Evolutionary conservation across 2,329 filamentous ascomycete genomes (phyloP).

Genomic region (Metarhizium album): DNA sequence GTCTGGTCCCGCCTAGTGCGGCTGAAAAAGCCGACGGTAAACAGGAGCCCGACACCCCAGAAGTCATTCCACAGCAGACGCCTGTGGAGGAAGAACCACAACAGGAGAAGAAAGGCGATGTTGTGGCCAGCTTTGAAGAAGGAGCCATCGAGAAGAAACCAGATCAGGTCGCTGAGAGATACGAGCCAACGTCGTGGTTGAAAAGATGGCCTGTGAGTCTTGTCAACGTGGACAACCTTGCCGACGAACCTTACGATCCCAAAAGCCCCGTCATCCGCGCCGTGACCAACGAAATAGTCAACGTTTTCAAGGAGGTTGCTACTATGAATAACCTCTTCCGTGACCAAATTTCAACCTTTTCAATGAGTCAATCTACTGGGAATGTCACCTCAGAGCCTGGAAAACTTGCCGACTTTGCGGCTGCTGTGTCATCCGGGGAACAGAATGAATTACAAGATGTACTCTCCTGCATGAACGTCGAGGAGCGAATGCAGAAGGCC

Average conservation of each 20-base stretch:
- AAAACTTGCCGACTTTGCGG: slow-evolving; percentile 93
- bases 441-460: slow-evolving; percentile 88
- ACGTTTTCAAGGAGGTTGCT: slow-evolving; percentile 96
- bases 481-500: slow-evolving; percentile 85
- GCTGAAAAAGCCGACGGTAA: slow-evolving; percentile 41
- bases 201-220: slow-evolving; percentile 86
- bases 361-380: slow-evolving; percentile 86
- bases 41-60: slow-evolving; percentile 37
- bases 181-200: slow-evolving; percentile 85
- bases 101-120: slow-evolving; percentile 73
- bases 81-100: slow-evolving; percentile 37
- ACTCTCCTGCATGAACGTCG: slow-evolving; percentile 77
- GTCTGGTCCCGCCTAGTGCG: slow-evolving; percentile 60
- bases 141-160: slow-evolving; percentile 50
- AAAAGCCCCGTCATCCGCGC: slow-evolving; percentile 84
- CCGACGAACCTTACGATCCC: slow-evolving; percentile 80
- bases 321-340: slow-evolving; percentile 89
- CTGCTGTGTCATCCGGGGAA: slow-evolving; percentile 90
- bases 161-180: slow-evolving; percentile 42
- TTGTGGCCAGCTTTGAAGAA: slow-evolving; percentile 96
- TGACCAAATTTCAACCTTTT: slow-evolving; percentile 95
- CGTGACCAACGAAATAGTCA: slow-evolving; percentile 94
- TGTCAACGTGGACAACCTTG: slow-evolving; percentile 88
- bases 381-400: slow-evolving; percentile 93
- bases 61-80: slow-evolving; percentile 47